Base-by-base conservation (phyloP, 2,329 filamentous ascomycete species). In the Helotiales sp. region DNA sequence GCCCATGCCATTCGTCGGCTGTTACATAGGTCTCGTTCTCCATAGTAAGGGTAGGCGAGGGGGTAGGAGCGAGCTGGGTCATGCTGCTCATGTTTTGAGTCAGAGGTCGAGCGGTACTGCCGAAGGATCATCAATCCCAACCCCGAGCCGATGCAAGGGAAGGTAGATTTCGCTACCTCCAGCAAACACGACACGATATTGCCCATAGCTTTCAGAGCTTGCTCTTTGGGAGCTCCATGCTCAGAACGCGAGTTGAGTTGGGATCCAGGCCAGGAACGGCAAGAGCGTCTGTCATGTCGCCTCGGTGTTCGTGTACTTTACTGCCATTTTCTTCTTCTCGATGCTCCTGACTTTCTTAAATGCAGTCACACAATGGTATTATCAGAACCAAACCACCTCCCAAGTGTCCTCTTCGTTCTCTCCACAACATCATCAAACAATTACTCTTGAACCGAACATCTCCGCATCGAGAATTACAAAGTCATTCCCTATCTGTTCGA, bases 401-500 rank as follows among this genome's bases (percentile, higher is more conserved):
- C 66, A 49, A 68, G 54, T 20, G 61, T 71, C 15, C 58, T 69
- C 13, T 47, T 71, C 7, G 61, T 71, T 32, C 57, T 71, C 20
- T 67, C 69, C 13, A 52, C 66, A 3, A 34, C 45, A 15, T 22
- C 10, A 10, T 28, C 20, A 1, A n/a, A 58, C 7, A 61, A 64
- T 32, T 61, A 58, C 15, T 58, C 40, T 3, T 71, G 69, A 67
- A 66, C 60, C 2, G 22, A 40, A 49, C 15, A 17, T 7, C 24
- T 69, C 17, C 20, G 34, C 7, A 58, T 68, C 8, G 43, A 65
- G 1, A 68, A 68, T 26, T n/a, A 68, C 20, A 49, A 50, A 24
- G 69, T 80, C 67, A 75, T 79, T 60, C 76, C 75, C 45, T 87
- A 87, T 72, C 79, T 84, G n/a, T 83, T 82, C 70, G 81, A 86